Evolutionary conservation across 2,329 filamentous ascomycete genomes (phyloP).

Genomic region (Cyclaneusma minus): DNA sequence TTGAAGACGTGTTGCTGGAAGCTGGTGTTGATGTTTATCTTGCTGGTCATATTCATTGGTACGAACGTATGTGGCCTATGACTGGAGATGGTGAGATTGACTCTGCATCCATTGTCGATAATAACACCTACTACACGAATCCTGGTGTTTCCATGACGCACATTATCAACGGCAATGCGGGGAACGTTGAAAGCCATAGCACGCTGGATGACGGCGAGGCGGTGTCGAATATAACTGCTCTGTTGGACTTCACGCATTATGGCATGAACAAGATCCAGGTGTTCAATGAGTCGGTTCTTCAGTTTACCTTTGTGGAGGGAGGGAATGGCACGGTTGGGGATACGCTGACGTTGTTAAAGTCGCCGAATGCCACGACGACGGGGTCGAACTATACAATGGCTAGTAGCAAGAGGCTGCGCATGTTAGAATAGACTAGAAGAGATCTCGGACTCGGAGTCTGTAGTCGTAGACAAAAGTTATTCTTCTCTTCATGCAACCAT

Average conservation of each 20-base stretch:
- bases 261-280: slow-evolving; percentile 31
- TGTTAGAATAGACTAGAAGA: too few species aligned
- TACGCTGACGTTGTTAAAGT: slow-evolving; percentile 21
- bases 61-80: slow-evolving; percentile 26
- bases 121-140: slow-evolving; percentile 31
- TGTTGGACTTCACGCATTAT: slow-evolving; percentile 28
- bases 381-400: too few species aligned
- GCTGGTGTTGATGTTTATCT: slow-evolving; percentile 30
- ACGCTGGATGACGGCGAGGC: slow-evolving; percentile 19
- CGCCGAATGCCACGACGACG: too few species aligned
- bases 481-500: too few species aligned
- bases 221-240: slow-evolving; percentile 25
- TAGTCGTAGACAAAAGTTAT: too few species aligned
- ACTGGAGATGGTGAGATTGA: slow-evolving; percentile 25
- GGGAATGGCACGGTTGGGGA: slow-evolving; percentile 23
- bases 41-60: slow-evolving; percentile 30
- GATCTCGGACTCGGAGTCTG: too few species aligned
- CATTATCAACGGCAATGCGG: slow-evolving; percentile 35
- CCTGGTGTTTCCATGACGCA: slow-evolving; percentile 31
- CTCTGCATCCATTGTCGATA: slow-evolving; percentile 24
- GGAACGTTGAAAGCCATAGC: slow-evolving; percentile 33
- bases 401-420: too few species aligned
- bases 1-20: slow-evolving; percentile 26
- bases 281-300: slow-evolving; percentile 22
- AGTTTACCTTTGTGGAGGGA: slow-evolving; percentile 30